These are phyloP conservation scores for Aspergillus tamarii DNA, from an alignment of 2,329 filamentous ascomycete species.

Conservation along the genomic window DNA sequence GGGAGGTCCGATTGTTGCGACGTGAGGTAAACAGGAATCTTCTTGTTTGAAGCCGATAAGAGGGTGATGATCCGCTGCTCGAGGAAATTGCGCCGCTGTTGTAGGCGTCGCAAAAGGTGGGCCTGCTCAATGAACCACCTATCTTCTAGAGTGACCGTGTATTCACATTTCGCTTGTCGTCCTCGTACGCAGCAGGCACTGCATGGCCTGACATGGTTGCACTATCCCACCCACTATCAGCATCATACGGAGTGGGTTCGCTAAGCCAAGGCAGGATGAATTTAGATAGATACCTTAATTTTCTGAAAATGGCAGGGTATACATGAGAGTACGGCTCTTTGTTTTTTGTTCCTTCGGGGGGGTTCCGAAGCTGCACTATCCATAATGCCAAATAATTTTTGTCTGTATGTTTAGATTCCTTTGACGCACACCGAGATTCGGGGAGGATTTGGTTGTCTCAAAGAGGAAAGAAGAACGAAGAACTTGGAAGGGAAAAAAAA, in stretches of 20 bases:
- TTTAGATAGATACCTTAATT: not conserved
- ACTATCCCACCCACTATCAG: not conserved
- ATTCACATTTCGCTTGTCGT: slow-evolving; percentile 1
- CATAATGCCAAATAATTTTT: not conserved
- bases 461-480: not conserved
- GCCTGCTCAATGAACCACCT: slow-evolving; percentile 2
- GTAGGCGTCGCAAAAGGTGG: not conserved
- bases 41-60: not conserved
- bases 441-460: not conserved
- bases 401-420: not conserved
- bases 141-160: slow-evolving; percentile 3
- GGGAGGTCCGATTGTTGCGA: not conserved
- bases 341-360: slow-evolving; percentile 3
- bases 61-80: slow-evolving; percentile 2
- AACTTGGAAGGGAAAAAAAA: not conserved
- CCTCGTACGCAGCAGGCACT: slow-evolving; percentile 4
- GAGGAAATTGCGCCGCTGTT: slow-evolving; percentile 1
- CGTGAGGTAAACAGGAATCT: not conserved
- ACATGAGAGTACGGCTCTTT: slow-evolving; percentile 3
- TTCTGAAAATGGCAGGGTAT: slow-evolving; percentile 4
- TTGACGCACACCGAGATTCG: not conserved
- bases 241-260: not conserved
- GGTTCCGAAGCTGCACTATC: not conserved
- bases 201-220: slow-evolving; percentile 5
- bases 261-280: not conserved